Conservation (phyloP, 495 filamentous ascomycete genomes). For the Pseudomonodictys pantanalensis region DNA sequence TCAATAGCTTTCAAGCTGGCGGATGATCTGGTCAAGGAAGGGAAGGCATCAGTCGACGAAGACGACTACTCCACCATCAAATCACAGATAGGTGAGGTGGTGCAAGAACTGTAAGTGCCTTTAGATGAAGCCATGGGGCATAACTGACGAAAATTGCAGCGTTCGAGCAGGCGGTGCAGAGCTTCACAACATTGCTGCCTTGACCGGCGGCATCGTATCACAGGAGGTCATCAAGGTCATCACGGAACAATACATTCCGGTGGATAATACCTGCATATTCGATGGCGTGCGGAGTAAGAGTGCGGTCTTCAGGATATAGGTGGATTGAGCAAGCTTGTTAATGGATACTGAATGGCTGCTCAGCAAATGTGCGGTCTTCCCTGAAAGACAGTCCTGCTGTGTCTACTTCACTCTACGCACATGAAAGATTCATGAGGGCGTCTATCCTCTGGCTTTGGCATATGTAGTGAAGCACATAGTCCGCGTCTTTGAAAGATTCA, state of each 20-base stretch:
- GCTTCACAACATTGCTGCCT: slow-evolving; percentile 88
- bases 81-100: slow-evolving; percentile 38
- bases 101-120: slow-evolving; percentile 38
- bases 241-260: slow-evolving; percentile 92
- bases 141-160: slow-evolving; percentile 32
- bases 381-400: too few relatives aligned
- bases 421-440: too few relatives aligned
- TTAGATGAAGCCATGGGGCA: neutral
- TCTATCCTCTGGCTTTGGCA: too few relatives aligned
- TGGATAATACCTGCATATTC: slow-evolving; percentile 91
- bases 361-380: too few relatives aligned
- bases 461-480: too few relatives aligned
- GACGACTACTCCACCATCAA: slow-evolving; percentile 50
- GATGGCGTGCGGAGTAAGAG: slow-evolving; percentile 82
- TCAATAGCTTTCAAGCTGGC: slow-evolving; percentile 45
- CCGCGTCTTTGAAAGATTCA: too few relatives aligned
- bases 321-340: too few relatives aligned
- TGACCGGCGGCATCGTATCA: slow-evolving; percentile 87
- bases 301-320: slow-evolving; percentile 58
- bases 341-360: too few relatives aligned
- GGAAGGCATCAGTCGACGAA: slow-evolving; percentile 44
- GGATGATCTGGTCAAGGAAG: slow-evolving; percentile 50
- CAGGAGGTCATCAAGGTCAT: slow-evolving; percentile 96
- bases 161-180: slow-evolving; percentile 79
- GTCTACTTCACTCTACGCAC: too few relatives aligned